Base-by-base conservation (phyloP, 163 green algal genomes). In the Prototheca wickerhamii region DNA sequence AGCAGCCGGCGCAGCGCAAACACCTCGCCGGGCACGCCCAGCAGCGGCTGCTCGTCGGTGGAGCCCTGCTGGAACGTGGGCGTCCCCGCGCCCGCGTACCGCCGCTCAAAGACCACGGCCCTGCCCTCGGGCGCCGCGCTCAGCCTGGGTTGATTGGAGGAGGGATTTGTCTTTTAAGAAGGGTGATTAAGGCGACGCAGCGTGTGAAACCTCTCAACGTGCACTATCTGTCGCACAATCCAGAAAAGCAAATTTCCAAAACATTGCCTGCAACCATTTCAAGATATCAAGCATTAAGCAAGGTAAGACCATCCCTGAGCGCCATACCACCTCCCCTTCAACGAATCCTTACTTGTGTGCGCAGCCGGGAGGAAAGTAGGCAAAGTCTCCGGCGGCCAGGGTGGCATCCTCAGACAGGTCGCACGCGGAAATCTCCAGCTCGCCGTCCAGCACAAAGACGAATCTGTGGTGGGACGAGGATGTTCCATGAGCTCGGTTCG, bases 1-100 rank as follows among this genome's bases (percentile, higher is more conserved):
- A 98, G 80, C 62, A 97, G 81, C 83, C 96, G 96, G 50, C 88
- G 80, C 63, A 97, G 75, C 21, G 65, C 63, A 69, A 97, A 97
- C 30, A 96, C 81, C 82, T 97, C 90, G 4, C 82, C 80, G 1
- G 61, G 60, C 1, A 76, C 76, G 7, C 82, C 74, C 53, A 91
- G 60, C 37, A 87, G 30, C 30, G 82, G 74, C 28, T 75, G 75
- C 42, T 87, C 81, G 26, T 86, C 80, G 6, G 76, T 81, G 21
- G 59, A 69, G 20, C 87, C 87, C 25, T 79, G 53, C 32, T 72
- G 42, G 31, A 88, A 85, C 21, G 65, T 55, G 17, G 83, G 69
- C 49, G 33, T 4, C 43, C 44, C 56, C 8, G 4, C 37, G 28
- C 44, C 46, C 33, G 25, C 72, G 55, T 89, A 92, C 1, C 75